These are phyloP conservation scores for Nothophaeocryptopus gaeumannii DNA, from an alignment of 2,329 filamentous ascomycete species.

Conservation along the genomic window DNA sequence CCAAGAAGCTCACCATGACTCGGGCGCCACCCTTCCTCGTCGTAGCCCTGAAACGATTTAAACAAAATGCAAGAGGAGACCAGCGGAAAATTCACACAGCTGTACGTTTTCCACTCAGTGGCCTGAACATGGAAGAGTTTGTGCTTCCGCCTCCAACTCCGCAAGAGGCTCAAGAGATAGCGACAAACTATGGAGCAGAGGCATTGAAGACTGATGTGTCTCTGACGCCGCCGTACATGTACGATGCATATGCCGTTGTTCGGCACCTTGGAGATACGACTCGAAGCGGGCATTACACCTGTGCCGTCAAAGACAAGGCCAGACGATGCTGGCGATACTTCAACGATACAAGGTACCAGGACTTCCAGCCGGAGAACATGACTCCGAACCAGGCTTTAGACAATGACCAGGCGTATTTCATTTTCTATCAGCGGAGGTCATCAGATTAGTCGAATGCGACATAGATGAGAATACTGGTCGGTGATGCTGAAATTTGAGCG, in stretches of 20 bases:
- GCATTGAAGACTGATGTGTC: conserved; percentile 33
- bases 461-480: not conserved
- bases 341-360: conserved; percentile 56
- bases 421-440: conserved; percentile 52
- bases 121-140: conserved; percentile 62
- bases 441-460: conserved; percentile 9
- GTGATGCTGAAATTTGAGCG: not conserved
- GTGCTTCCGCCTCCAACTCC: conserved; percentile 50
- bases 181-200: conserved; percentile 34
- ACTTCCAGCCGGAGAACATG: conserved; percentile 57
- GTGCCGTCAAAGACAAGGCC: conserved; percentile 53
- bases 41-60: conserved; percentile 71
- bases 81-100: conserved; percentile 67
- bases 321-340: conserved; percentile 60
- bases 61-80: conserved; percentile 52
- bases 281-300: conserved; percentile 76
- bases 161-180: conserved; percentile 32
- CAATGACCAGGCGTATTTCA: conserved; percentile 63
- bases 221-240: conserved; percentile 62
- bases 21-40: conserved; percentile 77
- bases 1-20: conserved; percentile 70
- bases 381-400: conserved; percentile 44
- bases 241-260: conserved; percentile 84
- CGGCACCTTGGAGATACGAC: conserved; percentile 68
- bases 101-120: conserved; percentile 73